These are phyloP conservation scores for Pyrrhoderma lamaoense DNA, from an alignment of 1,284 basidiomycete species.

Conservation along the genomic window DNA sequence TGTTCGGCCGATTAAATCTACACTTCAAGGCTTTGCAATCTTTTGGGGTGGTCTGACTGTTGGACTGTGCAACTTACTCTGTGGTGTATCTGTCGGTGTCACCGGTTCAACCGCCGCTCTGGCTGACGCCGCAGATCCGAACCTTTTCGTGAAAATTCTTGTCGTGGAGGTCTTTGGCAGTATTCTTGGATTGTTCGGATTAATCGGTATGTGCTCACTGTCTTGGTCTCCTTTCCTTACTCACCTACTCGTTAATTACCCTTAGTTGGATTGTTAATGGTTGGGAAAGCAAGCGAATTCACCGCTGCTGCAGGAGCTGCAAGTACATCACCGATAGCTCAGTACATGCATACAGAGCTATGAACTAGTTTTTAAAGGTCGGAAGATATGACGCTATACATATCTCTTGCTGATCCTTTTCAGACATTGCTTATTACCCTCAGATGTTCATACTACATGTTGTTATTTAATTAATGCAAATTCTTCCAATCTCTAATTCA, in stretches of 20 bases:
- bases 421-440: too few relatives aligned
- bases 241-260: conserved; percentile 3
- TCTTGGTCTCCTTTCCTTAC: not conserved
- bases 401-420: too few relatives aligned
- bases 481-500: not conserved
- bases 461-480: not conserved
- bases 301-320: conserved; percentile 18
- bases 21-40: conserved; percentile 66
- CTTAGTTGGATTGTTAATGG: conserved; percentile 63
- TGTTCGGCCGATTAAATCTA: not conserved
- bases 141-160: conserved; percentile 89
- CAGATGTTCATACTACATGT: too few relatives aligned
- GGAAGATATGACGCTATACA: not conserved
- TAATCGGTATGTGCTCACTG: conserved; percentile 63
- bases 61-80: conserved; percentile 87
- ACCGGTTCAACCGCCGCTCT: conserved; percentile 90
- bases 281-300: conserved; percentile 51
- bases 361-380: not conserved
- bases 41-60: conserved; percentile 96
- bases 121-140: conserved; percentile 88
- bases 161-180: conserved; percentile 94
- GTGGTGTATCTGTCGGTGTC: conserved; percentile 85
- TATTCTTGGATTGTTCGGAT: conserved; percentile 84
- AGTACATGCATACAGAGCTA: conserved; percentile 11
- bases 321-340: conserved; percentile 10